Evolutionary conservation across 768 basidiomycete genomes (phyloP).

Genomic region (Mycena vitilis): DNA sequence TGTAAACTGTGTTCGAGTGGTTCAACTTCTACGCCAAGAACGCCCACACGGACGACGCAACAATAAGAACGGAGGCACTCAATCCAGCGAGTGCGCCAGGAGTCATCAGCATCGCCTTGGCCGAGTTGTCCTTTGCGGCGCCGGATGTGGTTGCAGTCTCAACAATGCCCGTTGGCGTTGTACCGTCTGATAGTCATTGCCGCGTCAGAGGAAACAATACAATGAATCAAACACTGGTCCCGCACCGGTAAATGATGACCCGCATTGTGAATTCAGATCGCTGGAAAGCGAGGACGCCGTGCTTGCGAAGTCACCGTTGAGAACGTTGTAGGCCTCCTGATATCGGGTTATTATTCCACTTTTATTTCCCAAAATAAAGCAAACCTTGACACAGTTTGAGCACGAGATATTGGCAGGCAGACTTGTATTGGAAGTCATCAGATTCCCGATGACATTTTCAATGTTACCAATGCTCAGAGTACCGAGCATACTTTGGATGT

Average conservation of each 20-base stretch:
- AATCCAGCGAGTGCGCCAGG: slow-evolving; percentile 39
- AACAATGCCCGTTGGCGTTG: slow-evolving; percentile 48
- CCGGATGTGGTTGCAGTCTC: slow-evolving; percentile 46
- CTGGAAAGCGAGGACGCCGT: slow-evolving; percentile 44
- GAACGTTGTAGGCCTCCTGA: slow-evolving; percentile 53
- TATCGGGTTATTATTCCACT: no score
- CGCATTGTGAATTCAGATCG: slow-evolving; percentile 55
- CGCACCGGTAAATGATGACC: slow-evolving; percentile 65
- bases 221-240: slow-evolving; percentile 15
- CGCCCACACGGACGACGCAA: slow-evolving; percentile 49
- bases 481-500: slow-evolving; percentile 56
- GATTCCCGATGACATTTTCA: slow-evolving; percentile 13
- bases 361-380: no score
- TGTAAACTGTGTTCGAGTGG: background rate
- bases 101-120: slow-evolving; percentile 6
- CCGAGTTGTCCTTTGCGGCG: slow-evolving; percentile 6
- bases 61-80: slow-evolving; percentile 44
- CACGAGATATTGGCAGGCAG: slow-evolving; percentile 58
- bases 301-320: slow-evolving; percentile 50
- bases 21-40: slow-evolving; percentile 49
- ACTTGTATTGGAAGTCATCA: slow-evolving; percentile 19
- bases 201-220: background rate
- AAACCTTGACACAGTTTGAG: slow-evolving; percentile 61
- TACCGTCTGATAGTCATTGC: slow-evolving; percentile 48
- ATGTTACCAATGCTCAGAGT: slow-evolving; percentile 51